Base-by-base conservation (phyloP, 2,329 filamentous ascomycete species). In the Apiospora sp. region DNA sequence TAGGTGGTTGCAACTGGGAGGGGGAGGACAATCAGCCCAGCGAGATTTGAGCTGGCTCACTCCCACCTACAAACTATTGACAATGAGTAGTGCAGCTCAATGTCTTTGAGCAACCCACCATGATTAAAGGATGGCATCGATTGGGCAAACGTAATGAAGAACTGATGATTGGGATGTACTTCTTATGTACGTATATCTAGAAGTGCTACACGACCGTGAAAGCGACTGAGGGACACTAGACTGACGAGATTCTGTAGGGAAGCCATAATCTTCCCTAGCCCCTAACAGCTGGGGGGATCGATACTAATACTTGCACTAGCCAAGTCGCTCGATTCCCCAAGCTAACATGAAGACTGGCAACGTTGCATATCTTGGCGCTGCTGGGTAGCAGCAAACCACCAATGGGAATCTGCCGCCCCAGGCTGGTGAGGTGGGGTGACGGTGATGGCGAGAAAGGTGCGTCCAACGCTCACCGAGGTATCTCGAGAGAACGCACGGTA, bases 91-190 rank as follows among this genome's bases (percentile, higher is more conserved):
- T 12, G 58, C 58, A 64, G 58, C 34, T 37, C 58, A n/a, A 8
- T 64, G 37, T 64, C 58, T n/a, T n/a, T 41, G 58, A 41, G 58
- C 22, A 64, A 64, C 58, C 58, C 58, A 64, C 58, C 58, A 64
- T 64, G 10, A 41, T n/a, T 3, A 37, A 19, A n/a, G 37, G 19
- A 37, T n/a, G 27, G 27, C 27, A 34, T 34, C 51, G 51, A 58
- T 58, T 58, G 51, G 51, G 51, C 8, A 10, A 34, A 58, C 4
- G 24, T 10, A 58, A 61, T 61, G 19, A 61, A 61, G 27, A 37
- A 34, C 54, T 37, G 54, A 34, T 58, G 16, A 58, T 58, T 34
- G 54, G 7, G 12, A 22, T 61, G 54, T 61, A 61, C 54, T 30
- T 34, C 54, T 37, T 61, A 61, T 61, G 54, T 61, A 61, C 54